These are phyloP conservation scores for Erodium chrysanthum DNA, from an alignment of 441 rosid genomes.

Conservation along the genomic window DNA sequence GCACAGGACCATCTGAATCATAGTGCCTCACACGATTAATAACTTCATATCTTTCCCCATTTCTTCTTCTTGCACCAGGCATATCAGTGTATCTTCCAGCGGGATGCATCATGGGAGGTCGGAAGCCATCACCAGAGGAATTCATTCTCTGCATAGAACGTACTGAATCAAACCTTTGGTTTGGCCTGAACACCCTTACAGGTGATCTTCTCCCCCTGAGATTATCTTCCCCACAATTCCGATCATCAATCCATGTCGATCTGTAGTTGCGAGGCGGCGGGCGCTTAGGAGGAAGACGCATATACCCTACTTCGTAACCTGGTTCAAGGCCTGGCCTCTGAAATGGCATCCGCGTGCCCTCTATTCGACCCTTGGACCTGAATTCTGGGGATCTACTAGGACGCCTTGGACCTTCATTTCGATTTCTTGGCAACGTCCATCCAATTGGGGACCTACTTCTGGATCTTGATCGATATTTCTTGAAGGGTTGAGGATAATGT, in stretches of 20 bases:
- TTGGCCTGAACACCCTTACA: constrained; percentile 25
- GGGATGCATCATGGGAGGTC: constrained; percentile 22
- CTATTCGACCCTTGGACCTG: constrained; percentile 29
- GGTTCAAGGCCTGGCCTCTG: constrained; percentile 29
- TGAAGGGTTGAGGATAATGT: constrained; percentile 20
- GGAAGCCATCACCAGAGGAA: constrained; percentile 22
- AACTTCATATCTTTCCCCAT: constrained; percentile 26
- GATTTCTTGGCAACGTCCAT: constrained; percentile 28
- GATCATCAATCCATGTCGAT: constrained; percentile 29
- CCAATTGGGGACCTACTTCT: constrained; percentile 40
- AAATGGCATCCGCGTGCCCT: constrained; percentile 32
- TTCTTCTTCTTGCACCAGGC: constrained; percentile 22
- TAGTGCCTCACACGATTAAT: constrained; percentile 23
- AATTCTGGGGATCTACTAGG: constrained; percentile 38
- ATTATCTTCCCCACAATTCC: constrained; percentile 23
- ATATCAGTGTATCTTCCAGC: constrained; percentile 23
- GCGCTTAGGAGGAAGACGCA: constrained; percentile 17
- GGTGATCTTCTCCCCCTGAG: constrained; percentile 36
- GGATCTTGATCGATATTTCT: constrained; percentile 37
- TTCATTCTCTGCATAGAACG: constrained; percentile 22
- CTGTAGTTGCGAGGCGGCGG: constrained; percentile 22
- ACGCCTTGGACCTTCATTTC: constrained; percentile 25
- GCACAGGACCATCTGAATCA: constrained; percentile 23
- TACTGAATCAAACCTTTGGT: constrained; percentile 28
- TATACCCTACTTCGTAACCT: constrained; percentile 27